Base-by-base conservation (phyloP, 2,329 filamentous ascomycete genomes). In the Arachnomyces sp. region DNA sequence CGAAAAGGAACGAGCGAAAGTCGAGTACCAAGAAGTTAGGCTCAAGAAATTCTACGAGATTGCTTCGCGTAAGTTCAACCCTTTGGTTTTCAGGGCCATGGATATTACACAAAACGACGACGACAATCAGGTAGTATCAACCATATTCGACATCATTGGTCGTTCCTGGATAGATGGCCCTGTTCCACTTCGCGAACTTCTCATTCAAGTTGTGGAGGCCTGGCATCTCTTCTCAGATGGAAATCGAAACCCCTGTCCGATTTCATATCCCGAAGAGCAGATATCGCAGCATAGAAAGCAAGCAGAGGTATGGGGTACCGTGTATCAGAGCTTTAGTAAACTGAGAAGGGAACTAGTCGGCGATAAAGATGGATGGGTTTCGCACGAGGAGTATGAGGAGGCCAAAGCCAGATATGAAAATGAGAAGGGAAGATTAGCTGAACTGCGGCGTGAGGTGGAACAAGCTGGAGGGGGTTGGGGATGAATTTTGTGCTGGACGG, bases 341-440 rank as follows among this genome's bases (percentile, higher is more conserved):
- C 38, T 54, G 31, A 47, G 43, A 36, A 29, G 38, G 3, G 7
- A 40, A 4, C 15, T 53, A 15, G 17, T 36, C n/a, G 52, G 48
- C 14, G 20, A 25, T 25, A 42, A 52, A 25, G 50, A 56, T 39
- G 51, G 52, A n/a, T 55, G 50, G 54, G 52, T 57, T 11, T 52
- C 53, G 4, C 45, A 50, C 42, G 46, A 51, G 4, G 46, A 55
- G 11, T 52, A 45, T 36, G 40, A 45, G n/a, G 48, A 50, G 30
- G 49, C 45, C 18, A 46, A 42, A 42, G 35, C 28, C 39, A 41
- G 42, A 33, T 52, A 43, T 33, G 33, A 48, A 6, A 34, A 31
- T 3, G 42, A 50, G 16, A 44, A 25, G 36, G 31, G 28, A 3
- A 32, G 12, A 9, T 29, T 51, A 15, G 38, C 46, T 25, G 34